Evolutionary conservation across 2,329 filamentous ascomycete species (phyloP).

Genomic region (Diaporthe ampelina): DNA sequence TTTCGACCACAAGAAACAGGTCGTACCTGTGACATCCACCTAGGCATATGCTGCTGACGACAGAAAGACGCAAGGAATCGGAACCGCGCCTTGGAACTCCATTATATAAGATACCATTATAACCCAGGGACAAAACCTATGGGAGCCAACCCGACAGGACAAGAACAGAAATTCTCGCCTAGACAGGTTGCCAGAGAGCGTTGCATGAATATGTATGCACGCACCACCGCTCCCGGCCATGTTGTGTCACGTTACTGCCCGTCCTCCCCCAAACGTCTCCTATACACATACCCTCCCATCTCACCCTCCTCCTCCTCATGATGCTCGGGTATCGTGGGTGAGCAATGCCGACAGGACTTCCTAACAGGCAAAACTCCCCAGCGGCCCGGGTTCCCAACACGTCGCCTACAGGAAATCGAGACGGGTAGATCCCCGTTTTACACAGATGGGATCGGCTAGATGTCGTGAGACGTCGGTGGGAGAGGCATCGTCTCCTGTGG

Average conservation of each 20-base stretch:
- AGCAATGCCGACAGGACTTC: not conserved
- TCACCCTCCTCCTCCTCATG: too few relatives aligned
- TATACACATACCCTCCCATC: not conserved
- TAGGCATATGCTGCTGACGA: not conserved
- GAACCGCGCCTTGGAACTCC: not conserved
- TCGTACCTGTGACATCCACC: not conserved
- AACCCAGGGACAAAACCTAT: not conserved
- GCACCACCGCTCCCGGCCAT: not conserved
- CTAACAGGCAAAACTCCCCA: slow-evolving; percentile 4
- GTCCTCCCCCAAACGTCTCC: not conserved
- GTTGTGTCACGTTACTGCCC: not conserved
- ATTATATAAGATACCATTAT: not conserved
- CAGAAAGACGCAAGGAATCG: too few relatives aligned
- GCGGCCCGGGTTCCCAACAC: slow-evolving; percentile 12
- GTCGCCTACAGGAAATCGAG: not conserved
- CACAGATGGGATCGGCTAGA: slow-evolving; percentile 2
- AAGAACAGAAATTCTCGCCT: slow-evolving; percentile 7
- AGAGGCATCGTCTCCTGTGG: not conserved
- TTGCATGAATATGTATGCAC: not conserved
- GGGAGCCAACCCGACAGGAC: not conserved
- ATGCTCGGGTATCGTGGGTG: not conserved
- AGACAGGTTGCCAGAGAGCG: not conserved
- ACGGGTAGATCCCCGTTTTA: slow-evolving; percentile 4
- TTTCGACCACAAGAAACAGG: not conserved
- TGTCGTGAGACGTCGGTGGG: slow-evolving; percentile 19